These are phyloP conservation scores for Waltergamsia citrina DNA, from an alignment of 2,329 filamentous ascomycete species.

Conservation along the genomic window DNA sequence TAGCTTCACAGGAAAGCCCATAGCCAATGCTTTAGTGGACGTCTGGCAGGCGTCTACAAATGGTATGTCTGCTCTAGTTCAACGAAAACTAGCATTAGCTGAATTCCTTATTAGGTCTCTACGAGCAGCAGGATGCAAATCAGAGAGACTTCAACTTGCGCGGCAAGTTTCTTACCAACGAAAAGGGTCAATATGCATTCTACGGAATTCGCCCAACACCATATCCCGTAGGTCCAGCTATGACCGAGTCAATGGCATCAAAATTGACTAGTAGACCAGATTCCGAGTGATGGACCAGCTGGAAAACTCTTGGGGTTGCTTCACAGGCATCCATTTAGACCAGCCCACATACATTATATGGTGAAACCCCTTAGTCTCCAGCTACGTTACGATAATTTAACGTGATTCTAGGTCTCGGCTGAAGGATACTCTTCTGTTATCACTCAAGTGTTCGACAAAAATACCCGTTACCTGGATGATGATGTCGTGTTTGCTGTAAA, in stretches of 20 bases:
- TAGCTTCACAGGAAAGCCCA: slow-evolving; percentile 46
- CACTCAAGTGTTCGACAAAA: slow-evolving; percentile 57
- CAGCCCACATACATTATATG: slow-evolving; percentile 28
- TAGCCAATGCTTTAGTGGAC: slow-evolving; percentile 54
- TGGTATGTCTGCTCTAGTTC: slow-evolving; percentile 13
- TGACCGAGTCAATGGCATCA: neutral
- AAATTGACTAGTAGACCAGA: slow-evolving; percentile 8
- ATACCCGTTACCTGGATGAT: slow-evolving; percentile 26
- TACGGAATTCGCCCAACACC: slow-evolving; percentile 46
- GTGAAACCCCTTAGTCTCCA: slow-evolving; percentile 7
- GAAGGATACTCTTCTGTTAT: slow-evolving; percentile 52
- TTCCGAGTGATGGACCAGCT: slow-evolving; percentile 20
- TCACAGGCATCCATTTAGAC: slow-evolving; percentile 23
- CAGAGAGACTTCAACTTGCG: slow-evolving; percentile 54
- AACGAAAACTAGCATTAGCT: neutral
- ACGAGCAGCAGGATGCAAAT: slow-evolving; percentile 61
- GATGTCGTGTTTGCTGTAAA: slow-evolving; percentile 40
- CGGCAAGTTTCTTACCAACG: slow-evolving; percentile 55
- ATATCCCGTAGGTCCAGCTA: slow-evolving; percentile 19
- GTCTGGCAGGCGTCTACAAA: slow-evolving; percentile 68
- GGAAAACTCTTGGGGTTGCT: slow-evolving; percentile 21
- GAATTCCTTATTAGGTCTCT: slow-evolving; percentile 15
- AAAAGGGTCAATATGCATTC: slow-evolving; percentile 49
- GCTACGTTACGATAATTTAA: neutral
- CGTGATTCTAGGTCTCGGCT: slow-evolving; percentile 25